Conservation (phyloP, 1,284 basidiomycete species). For the Rhodotorula sp. region DNA sequence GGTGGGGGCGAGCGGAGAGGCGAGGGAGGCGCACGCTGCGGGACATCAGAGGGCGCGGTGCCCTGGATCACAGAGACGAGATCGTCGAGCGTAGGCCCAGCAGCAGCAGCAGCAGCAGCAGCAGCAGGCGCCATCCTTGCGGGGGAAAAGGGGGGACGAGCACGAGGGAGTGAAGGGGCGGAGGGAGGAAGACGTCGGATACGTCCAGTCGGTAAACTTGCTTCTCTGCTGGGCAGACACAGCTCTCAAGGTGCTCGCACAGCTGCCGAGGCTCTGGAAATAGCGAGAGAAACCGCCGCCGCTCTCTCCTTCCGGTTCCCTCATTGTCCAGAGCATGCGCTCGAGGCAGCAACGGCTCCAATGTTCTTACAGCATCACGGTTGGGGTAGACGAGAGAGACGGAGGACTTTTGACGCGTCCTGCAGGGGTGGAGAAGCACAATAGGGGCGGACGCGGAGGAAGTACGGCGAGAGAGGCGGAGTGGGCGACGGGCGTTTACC, state of each 20-base stretch:
- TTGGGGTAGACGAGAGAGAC: background rate
- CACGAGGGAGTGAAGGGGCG: background rate
- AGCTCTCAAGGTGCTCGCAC: too few relatives aligned
- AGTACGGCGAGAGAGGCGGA: background rate
- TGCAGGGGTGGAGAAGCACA: background rate
- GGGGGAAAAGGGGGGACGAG: background rate
- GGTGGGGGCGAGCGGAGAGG: background rate
- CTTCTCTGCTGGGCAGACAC: too few relatives aligned
- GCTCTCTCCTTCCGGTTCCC: too few relatives aligned
- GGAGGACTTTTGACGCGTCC: background rate
- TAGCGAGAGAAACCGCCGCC: too few relatives aligned
- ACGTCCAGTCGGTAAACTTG: too few relatives aligned
- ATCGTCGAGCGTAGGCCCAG: constrained; percentile 3
- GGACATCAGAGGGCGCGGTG: constrained; percentile 1
- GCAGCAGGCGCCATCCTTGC: constrained; percentile 3
- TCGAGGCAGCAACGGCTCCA: too few relatives aligned
- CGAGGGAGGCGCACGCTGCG: constrained; percentile 13
- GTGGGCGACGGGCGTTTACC: constrained; percentile 1
- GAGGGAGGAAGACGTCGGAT: too few relatives aligned
- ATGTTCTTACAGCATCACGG: too few relatives aligned
- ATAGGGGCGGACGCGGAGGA: background rate
- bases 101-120: background rate
- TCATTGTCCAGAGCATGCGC: too few relatives aligned
- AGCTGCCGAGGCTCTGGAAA: too few relatives aligned
- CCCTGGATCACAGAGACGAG: constrained; percentile 9